phyloP scores from a whole-genome alignment of 306 rosid species.

The Fagus crenata region DNA sequence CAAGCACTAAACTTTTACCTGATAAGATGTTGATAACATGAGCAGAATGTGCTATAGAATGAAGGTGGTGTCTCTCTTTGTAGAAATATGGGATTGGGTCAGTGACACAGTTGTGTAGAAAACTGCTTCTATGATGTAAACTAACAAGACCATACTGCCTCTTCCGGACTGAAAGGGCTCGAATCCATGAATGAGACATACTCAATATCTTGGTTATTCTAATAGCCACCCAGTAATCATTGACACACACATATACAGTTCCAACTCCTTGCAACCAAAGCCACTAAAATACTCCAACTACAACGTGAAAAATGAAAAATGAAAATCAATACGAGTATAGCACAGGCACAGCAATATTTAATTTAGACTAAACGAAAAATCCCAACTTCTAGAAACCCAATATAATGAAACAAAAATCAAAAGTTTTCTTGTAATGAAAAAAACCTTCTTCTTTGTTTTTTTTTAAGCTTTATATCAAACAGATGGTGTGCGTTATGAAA shows the following conservation, averaged over 20 bases:
- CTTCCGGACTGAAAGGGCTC: conserved; percentile 20
- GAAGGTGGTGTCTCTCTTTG: not conserved
- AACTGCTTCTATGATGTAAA: not conserved
- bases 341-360: not conserved
- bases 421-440: not conserved
- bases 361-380: not conserved
- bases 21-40: not conserved
- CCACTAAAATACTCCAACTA: conserved; percentile 1
- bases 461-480: conserved; percentile 7
- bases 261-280: not conserved
- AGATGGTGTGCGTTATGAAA: not conserved
- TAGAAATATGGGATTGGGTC: not conserved
- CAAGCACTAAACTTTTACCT: conserved; percentile 1
- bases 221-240: not conserved
- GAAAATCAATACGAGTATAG: not conserved
- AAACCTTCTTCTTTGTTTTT: not conserved
- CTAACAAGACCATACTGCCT: conserved; percentile 13
- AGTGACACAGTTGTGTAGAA: not conserved
- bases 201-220: conserved; percentile 1
- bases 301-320: not conserved
- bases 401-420: not conserved
- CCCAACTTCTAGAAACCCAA: not conserved
- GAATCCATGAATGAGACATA: conserved; percentile 29
- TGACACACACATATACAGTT: not conserved
- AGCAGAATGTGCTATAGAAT: not conserved